Base-by-base conservation (phyloP, 2,329 filamentous ascomycete species). In the Pestalotiopsis sp. region DNA sequence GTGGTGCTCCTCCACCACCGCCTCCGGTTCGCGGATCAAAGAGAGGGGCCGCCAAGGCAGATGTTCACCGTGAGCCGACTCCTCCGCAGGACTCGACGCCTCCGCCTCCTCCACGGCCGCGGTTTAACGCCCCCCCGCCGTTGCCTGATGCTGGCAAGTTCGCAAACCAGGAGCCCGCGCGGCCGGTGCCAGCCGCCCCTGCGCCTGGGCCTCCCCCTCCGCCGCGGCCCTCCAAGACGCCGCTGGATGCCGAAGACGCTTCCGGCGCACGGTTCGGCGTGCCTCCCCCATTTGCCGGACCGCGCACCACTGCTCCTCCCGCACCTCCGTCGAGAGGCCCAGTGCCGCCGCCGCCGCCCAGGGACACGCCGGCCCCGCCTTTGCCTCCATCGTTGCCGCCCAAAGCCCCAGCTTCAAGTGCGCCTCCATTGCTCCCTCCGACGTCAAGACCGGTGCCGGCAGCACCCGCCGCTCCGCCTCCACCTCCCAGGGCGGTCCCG, bases 91-190 rank as follows among this genome's bases (percentile, higher is more conserved):
- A 93, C 69, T 88, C 91, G 14, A 90, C 91, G 14, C 93, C 93
- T 13, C 45, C 45, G 14, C 90, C 91, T 14, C 93, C 93, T n/a
- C 89, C 91, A 20, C 86, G 86, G 11, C 87, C 90, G 25, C 87
- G 91, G 65, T 98, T 97, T 82, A 88, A 90, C 72, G 95, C 93
- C 9, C 96, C 96, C 60, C 96, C 96, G 41, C 93, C 95, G 2
- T 82, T 98, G 69, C 90, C 93, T 67, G 95, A 97, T 79, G 96
- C 96, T 68, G 96, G 96, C 49, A 97, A 93, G 80, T 96, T 90
- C 77, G 94, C 92, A 3, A 86, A 91, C 81, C 80, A 67, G 77
- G 87, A 79, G 74, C 83, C 76, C 80, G 85, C 75, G 78, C 81
- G 73, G 76, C 80, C 78, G 14, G 76, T 74, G 67, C 85, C 72